Base-by-base conservation (phyloP, 371 early-diverging fungal species). In the Mucor piriformis region DNA sequence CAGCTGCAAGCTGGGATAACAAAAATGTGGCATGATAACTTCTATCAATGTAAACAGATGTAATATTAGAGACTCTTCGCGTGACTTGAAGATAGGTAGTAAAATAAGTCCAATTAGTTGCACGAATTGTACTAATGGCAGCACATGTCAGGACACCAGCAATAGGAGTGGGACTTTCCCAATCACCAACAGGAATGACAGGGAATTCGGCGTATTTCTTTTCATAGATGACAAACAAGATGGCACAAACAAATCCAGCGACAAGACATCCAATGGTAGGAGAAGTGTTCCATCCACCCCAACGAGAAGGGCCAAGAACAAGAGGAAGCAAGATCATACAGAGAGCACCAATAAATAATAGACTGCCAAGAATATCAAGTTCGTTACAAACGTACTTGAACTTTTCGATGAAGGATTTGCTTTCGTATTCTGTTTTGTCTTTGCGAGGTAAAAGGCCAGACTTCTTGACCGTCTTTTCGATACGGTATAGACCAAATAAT, bases 61-160 rank as follows among this genome's bases (percentile, higher is more conserved):
- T 15, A 8, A 54, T 52, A 15, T 59, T 48, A 12, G 56, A 43
- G 10, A 69, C 48, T 49, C 67, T 48, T n/a, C 83, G 79, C 7
- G 83, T 68, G 23, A 83, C 63, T 57, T 74, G 68, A 15, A 83
- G 62, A 54, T 81, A 83, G 7, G 65, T 52, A 15, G 67, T 69
- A 20, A 72, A 75, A 52, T 77, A 81, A 1, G 57, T 54, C 76
- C 64, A 69, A 38, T 80, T 82, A 46, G 69, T 67, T 4, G 73
- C 46, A 25, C 70, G 65, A 43, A 79, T 74, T 23, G 75, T 60
- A 18, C 73, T 75, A 48, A 83, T 64, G 15, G 67, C 61, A 18
- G 79, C 75, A 21, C 53, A 44, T 24, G 70, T 72, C 53, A 76
- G 32, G 16, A 83, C 66, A 50, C 77, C 83, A 42, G 69, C 71